Conservation (phyloP, 169 alveolate species). For the Eimeria falciformis region DNA sequence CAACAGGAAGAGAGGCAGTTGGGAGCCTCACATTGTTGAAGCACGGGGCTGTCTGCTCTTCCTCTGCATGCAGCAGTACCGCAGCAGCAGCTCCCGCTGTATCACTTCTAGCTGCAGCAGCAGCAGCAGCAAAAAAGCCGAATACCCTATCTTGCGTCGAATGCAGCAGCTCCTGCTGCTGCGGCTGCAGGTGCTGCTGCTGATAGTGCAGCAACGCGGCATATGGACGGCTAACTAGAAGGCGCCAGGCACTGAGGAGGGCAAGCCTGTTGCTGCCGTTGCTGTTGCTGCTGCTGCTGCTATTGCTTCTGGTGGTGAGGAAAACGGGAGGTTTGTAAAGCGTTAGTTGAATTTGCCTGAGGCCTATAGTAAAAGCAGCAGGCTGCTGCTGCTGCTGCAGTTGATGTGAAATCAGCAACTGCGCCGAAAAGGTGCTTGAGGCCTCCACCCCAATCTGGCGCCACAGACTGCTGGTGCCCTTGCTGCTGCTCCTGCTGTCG, state of each 20-base stretch:
- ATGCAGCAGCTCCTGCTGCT: constrained; percentile 8
- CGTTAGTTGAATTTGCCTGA: neutral
- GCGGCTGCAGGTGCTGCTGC: constrained; percentile 67
- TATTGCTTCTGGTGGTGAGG: constrained; percentile 5
- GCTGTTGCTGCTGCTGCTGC: constrained; percentile 50
- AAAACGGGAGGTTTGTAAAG: constrained; percentile 23
- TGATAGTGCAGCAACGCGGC: constrained; percentile 52
- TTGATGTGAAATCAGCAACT: constrained; percentile 34
- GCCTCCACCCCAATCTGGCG: constrained; percentile 34
- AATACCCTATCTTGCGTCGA: neutral
- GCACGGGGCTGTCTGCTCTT: constrained; percentile 41
- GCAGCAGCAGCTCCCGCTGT: constrained; percentile 19
- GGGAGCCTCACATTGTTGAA: neutral
- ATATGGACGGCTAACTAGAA: constrained; percentile 32
- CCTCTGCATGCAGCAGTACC: constrained; percentile 67
- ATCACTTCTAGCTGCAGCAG: neutral
- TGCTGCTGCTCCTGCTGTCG: constrained; percentile 50
- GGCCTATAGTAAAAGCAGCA: neutral
- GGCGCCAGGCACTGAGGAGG: constrained; percentile 54
- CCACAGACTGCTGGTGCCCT: constrained; percentile 10
- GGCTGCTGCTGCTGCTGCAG: constrained; percentile 63
- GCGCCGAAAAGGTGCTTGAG: constrained; percentile 3
- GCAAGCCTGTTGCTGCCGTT: constrained; percentile 23
- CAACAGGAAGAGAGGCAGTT: constrained; percentile 4
- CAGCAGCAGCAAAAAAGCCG: constrained; percentile 15